phyloP scores from a whole-genome alignment of 2,329 filamentous ascomycete species.

The Aspergillus nomiae region DNA sequence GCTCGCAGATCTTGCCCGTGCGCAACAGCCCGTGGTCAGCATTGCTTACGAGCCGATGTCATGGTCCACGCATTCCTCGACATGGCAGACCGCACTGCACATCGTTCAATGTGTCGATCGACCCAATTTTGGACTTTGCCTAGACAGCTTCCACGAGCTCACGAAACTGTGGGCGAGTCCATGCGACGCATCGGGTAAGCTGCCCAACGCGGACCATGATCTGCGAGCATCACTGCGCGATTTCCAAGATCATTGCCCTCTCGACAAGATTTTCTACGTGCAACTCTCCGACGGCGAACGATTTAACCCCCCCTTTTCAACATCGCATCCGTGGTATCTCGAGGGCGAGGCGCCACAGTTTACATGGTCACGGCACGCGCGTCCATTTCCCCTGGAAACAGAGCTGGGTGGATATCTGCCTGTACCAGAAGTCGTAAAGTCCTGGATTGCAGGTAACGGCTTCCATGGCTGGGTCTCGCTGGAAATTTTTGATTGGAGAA shows the following conservation, averaged over 20 bases:
- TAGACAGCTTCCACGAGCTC: slow-evolving; percentile 40
- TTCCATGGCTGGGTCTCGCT: slow-evolving; percentile 37
- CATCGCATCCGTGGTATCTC: slow-evolving; percentile 31
- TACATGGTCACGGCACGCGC: slow-evolving; percentile 32
- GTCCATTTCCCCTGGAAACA: slow-evolving; percentile 35
- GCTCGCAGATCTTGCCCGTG: slow-evolving; percentile 31
- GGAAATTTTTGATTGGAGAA: slow-evolving; percentile 36
- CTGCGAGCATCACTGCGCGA: slow-evolving; percentile 27
- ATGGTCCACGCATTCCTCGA: slow-evolving; percentile 34
- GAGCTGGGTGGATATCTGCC: slow-evolving; percentile 31
- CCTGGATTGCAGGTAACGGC: slow-evolving; percentile 32
- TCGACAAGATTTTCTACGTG: slow-evolving; percentile 38
- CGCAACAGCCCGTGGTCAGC: slow-evolving; percentile 22
- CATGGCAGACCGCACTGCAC: slow-evolving; percentile 36
- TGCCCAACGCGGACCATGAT: slow-evolving; percentile 19
- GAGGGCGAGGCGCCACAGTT: slow-evolving; percentile 31
- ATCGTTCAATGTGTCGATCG: slow-evolving; percentile 31
- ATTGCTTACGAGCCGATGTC: slow-evolving; percentile 40
- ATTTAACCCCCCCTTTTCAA: slow-evolving; percentile 34
- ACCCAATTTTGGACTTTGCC: slow-evolving; percentile 40
- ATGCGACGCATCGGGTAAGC: slow-evolving; percentile 24
- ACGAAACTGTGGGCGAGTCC: slow-evolving; percentile 37
- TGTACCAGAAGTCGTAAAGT: slow-evolving; percentile 27
- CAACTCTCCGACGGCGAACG: slow-evolving; percentile 40
- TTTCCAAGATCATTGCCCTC: slow-evolving; percentile 21